Percentiles rank a stretch among this genome's conserved stretches.
Conservation (phyloP, 805 yeast species). For the Torulaspora microellipsoides region DNA sequence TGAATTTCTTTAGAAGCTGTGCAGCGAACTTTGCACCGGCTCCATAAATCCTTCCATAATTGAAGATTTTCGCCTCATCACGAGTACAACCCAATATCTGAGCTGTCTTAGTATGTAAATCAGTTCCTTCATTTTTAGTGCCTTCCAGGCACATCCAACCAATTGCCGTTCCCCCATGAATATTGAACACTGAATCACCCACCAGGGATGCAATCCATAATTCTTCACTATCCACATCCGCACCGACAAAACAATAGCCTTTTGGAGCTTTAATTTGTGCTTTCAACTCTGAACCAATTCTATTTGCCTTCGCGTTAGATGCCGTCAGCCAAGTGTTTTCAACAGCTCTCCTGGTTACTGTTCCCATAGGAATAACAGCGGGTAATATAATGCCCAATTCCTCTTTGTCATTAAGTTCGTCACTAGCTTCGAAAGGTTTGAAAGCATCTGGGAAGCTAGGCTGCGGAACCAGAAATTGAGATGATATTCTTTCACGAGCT, state of each 20-base stretch:
- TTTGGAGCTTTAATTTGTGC: constrained; percentile 80
- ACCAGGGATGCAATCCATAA: constrained; percentile 95
- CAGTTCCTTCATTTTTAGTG: constrained; percentile 84
- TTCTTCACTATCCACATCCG: constrained; percentile 98
- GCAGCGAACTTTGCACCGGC: constrained; percentile 93
- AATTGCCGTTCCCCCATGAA: constrained; percentile 94
- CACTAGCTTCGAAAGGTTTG: constrained; percentile 12
- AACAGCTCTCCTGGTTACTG: constrained; percentile 92
- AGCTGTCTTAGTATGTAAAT: constrained; percentile 92
- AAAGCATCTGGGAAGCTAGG: constrained; percentile 30
- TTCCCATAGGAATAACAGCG: constrained; percentile 86
- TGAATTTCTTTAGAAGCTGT: constrained; percentile 76
- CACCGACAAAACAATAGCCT: constrained; percentile 92
- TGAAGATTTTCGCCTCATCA: constrained; percentile 90
- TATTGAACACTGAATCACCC: constrained; percentile 83
- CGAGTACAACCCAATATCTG: constrained; percentile 81
- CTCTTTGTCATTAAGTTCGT: constrained; percentile 9
- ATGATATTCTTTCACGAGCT: constrained; percentile 74
- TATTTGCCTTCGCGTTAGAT: constrained; percentile 77
- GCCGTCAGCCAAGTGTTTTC: constrained; percentile 98
- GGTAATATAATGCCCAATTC: constrained; percentile 77
- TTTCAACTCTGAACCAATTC: constrained; percentile 92
- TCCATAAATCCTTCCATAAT: constrained; percentile 96
- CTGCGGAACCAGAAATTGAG: constrained; percentile 77
- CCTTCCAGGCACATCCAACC: constrained; percentile 99